Percentiles rank a stretch among this genome's conserved stretches.
Conservation (phyloP, 305 asterid species). For the Solanum chacoense region DNA sequence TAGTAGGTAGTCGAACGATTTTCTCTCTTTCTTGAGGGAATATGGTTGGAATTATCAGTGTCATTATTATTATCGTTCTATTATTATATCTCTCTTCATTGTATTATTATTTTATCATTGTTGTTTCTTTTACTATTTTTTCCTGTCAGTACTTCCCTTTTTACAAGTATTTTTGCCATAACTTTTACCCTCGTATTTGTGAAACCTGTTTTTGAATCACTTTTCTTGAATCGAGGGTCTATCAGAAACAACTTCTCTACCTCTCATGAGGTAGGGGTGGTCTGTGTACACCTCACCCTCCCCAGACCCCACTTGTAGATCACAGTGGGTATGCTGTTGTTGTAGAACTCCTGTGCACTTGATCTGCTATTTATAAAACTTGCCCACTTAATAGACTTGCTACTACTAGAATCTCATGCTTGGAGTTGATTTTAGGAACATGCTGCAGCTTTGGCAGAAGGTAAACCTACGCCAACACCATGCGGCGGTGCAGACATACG, state of each 20-base stretch:
- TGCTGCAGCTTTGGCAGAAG: slow-evolving; percentile 44
- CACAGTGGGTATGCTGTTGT: background rate
- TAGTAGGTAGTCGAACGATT: background rate
- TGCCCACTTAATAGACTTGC: background rate
- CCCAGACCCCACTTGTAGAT: background rate
- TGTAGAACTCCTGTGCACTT: background rate
- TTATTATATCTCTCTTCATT: background rate
- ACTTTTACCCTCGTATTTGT: background rate
- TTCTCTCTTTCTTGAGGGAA: background rate
- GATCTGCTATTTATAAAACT: background rate
- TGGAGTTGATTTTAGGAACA: slow-evolving; percentile 38
- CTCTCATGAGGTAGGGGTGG: background rate
- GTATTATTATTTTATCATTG: background rate
- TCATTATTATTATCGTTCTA: background rate
- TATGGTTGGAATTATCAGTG: background rate
- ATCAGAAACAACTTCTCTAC: background rate
- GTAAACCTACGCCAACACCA: slow-evolving; percentile 42
- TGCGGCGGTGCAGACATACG: slow-evolving; percentile 58
- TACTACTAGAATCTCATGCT: background rate
- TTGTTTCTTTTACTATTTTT: background rate
- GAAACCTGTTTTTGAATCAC: background rate
- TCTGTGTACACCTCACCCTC: background rate
- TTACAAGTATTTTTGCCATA: background rate
- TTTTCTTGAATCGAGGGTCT: background rate
- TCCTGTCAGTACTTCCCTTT: background rate